phyloP scores from a whole-genome alignment of 163 green algal species.

The Chlorella variabilis region DNA sequence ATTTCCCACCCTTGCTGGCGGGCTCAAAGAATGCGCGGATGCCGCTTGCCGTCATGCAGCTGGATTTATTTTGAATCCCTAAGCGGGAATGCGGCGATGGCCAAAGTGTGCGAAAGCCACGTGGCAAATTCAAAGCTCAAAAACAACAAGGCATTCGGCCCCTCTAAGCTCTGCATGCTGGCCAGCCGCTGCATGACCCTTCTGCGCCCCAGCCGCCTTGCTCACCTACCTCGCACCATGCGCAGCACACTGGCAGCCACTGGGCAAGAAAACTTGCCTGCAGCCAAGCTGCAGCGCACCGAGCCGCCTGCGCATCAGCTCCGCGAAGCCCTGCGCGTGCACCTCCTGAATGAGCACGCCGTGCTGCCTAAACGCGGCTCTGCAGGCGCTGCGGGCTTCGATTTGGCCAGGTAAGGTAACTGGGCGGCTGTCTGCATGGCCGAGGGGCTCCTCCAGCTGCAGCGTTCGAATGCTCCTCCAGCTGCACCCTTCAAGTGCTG shows the following conservation, averaged over 20 bases:
- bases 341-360: constrained; percentile 85
- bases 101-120: too few species aligned
- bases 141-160: too few species aligned
- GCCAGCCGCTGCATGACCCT: neutral
- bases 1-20: neutral
- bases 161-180: too few species aligned
- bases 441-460: too few species aligned
- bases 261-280: constrained; percentile 24
- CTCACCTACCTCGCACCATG: neutral
- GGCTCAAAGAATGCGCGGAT: constrained; percentile 13
- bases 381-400: constrained; percentile 90
- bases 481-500: neutral
- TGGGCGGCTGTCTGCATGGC: too few species aligned
- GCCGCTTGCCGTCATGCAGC: neutral
- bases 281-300: constrained; percentile 42
- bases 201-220: neutral
- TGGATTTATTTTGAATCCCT: too few species aligned
- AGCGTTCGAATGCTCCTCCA: too few species aligned
- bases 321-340: constrained; percentile 72
- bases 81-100: too few species aligned
- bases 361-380: constrained; percentile 89
- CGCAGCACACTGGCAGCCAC: constrained; percentile 2
- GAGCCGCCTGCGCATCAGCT: neutral
- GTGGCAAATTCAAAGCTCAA: too few species aligned
- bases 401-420: constrained; percentile 82